Conservation (phyloP, 306 rosid species). For the Prunus davidiana region DNA sequence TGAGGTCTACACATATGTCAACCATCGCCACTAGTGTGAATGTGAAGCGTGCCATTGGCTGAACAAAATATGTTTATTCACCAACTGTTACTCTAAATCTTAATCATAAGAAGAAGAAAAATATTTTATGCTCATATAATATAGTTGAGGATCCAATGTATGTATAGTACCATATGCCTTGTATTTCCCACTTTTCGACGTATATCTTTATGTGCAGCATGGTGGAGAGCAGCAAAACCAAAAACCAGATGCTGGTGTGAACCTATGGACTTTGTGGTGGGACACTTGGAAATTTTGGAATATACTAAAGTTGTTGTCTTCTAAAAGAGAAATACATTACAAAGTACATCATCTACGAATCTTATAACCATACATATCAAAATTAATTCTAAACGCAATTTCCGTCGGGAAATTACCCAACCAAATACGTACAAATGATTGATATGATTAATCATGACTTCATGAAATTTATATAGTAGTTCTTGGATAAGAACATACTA, state of each 20-base stretch:
- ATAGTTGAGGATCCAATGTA: constrained; percentile 22
- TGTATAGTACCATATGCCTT: background rate
- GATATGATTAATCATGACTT: too few relatives aligned
- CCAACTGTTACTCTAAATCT: background rate
- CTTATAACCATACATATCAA: too few relatives aligned
- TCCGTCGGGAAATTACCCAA: too few relatives aligned
- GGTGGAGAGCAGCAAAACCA: background rate
- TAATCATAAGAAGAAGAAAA: background rate
- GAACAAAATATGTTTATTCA: background rate
- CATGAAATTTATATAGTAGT: too few relatives aligned
- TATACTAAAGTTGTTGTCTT: background rate
- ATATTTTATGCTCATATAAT: background rate
- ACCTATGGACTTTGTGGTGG: constrained; percentile 15
- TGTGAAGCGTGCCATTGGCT: background rate
- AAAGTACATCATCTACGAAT: too few relatives aligned
- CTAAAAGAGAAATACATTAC: too few relatives aligned
- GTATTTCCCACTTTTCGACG: background rate
- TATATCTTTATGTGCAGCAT: background rate
- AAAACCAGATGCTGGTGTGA: constrained; percentile 17
- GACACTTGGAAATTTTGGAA: background rate
- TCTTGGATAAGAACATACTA: too few relatives aligned
- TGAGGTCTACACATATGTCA: constrained; percentile 3
- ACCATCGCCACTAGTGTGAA: background rate
- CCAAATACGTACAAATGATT: too few relatives aligned
- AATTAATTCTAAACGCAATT: too few relatives aligned